These are phyloP conservation scores for Ophiosphaerella korrae DNA, from an alignment of 2,329 filamentous ascomycete species.

Conservation along the genomic window DNA sequence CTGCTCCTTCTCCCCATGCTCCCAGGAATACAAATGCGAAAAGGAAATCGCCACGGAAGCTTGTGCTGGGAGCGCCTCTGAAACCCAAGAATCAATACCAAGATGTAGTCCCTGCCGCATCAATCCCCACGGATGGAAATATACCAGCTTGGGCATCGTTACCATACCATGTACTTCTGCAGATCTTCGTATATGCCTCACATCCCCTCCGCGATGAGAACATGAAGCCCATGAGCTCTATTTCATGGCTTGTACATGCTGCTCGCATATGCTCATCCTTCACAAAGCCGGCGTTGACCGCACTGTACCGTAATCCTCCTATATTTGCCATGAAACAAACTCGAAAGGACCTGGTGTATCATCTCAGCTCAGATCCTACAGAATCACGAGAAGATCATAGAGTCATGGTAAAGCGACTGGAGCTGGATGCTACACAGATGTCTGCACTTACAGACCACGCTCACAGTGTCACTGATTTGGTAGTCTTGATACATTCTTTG, in stretches of 20 bases:
- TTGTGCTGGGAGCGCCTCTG: conserved; percentile 30
- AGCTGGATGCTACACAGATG: conserved; percentile 68
- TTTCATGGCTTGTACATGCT: conserved; percentile 68
- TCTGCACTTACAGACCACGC: conserved; percentile 60
- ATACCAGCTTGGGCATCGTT: conserved; percentile 49
- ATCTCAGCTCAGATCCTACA: conserved; percentile 59
- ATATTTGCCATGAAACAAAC: conserved; percentile 60
- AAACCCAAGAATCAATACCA: conserved; percentile 24
- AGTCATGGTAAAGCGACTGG: conserved; percentile 71
- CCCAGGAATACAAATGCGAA: conserved; percentile 12
- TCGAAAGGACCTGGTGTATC: conserved; percentile 51
- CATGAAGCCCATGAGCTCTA: conserved; percentile 50
- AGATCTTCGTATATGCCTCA: conserved; percentile 72
- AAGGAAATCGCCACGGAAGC: conserved; percentile 15
- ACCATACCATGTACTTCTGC: conserved; percentile 70
- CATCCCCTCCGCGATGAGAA: conserved; percentile 59
- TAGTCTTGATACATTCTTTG: conserved; percentile 65
- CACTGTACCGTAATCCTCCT: conserved; percentile 72
- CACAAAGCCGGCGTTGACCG: conserved; percentile 73
- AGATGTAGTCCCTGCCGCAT: conserved; percentile 4
- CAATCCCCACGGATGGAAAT: conserved; percentile 35
- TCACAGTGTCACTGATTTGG: conserved; percentile 61
- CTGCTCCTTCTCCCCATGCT: conserved; percentile 11
- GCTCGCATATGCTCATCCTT: conserved; percentile 67
- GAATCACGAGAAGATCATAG: conserved; percentile 62